These are phyloP conservation scores for Chlorella variabilis DNA, from an alignment of 163 green algal genomes.

Conservation along the genomic window DNA sequence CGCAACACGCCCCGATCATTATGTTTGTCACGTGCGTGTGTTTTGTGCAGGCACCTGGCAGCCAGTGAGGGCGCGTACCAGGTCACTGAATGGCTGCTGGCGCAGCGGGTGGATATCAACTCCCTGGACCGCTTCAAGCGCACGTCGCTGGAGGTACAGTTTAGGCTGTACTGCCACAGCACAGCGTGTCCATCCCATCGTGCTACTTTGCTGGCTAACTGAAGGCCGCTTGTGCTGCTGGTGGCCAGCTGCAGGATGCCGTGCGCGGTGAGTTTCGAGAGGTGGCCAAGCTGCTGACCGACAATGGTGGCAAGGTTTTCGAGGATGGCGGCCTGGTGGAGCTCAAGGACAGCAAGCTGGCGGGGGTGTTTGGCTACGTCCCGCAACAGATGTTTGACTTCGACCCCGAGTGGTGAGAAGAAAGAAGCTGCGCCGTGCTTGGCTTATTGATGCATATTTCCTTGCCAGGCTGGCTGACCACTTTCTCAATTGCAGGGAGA, in stretches of 20 bases:
- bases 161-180: neutral
- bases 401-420: slow-evolving; percentile 73
- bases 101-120: slow-evolving; percentile 75
- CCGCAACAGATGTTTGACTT: slow-evolving; percentile 69
- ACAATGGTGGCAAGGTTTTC: slow-evolving; percentile 76
- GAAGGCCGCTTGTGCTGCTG: neutral
- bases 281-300: slow-evolving; percentile 79
- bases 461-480: no score
- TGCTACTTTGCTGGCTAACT: neutral
- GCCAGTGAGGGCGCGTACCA: slow-evolving; percentile 81
- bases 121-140: slow-evolving; percentile 79
- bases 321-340: slow-evolving; percentile 40
- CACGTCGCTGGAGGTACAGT: slow-evolving; percentile 85
- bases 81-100: slow-evolving; percentile 88
- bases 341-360: slow-evolving; percentile 61
- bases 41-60: slow-evolving; percentile 78
- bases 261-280: slow-evolving; percentile 83
- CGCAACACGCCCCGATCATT: no score
- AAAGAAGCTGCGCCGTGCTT: no score
- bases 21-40: no score
- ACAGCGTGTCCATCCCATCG: no score
- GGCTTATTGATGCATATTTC: no score
- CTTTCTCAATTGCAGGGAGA: slow-evolving; percentile 81
- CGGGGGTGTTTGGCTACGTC: slow-evolving; percentile 67
- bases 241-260: slow-evolving; percentile 71